Percentiles rank a stretch among this genome's conserved stretches.
These are phyloP conservation scores for Umbelopsis sp. DNA, from an alignment of 371 early-diverging fungal species.

Conservation along the genomic window DNA sequence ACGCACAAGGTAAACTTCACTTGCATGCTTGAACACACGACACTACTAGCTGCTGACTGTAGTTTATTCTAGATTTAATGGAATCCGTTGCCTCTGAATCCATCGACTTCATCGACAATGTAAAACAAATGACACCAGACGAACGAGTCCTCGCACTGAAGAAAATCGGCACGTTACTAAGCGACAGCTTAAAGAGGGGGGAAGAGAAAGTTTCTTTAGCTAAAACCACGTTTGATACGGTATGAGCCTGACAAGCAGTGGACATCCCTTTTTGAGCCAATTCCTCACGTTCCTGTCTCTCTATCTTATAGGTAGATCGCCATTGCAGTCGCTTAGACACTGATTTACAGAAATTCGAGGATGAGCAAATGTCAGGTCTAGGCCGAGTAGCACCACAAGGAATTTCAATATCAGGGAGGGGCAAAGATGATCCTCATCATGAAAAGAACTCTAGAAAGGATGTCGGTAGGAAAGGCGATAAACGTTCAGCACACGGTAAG, in stretches of 20 bases:
- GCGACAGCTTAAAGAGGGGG: slow-evolving; percentile 81
- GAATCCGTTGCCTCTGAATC: slow-evolving; percentile 64
- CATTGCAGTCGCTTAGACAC: slow-evolving; percentile 54
- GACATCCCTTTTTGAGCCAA: no score
- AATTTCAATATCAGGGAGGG: slow-evolving; percentile 24
- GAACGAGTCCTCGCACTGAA: slow-evolving; percentile 64
- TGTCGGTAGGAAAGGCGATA: slow-evolving; percentile 7
- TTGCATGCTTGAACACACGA: neutral
- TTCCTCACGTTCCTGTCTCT: no score
- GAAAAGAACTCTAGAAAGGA: neutral
- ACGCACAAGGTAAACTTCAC: slow-evolving; percentile 67
- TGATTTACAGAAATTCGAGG: slow-evolving; percentile 52
- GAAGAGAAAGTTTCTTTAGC: slow-evolving; percentile 93
- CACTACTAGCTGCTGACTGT: neutral
- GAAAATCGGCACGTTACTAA: slow-evolving; percentile 59
- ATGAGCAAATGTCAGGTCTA: slow-evolving; percentile 36
- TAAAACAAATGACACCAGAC: slow-evolving; percentile 50
- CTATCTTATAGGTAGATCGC: slow-evolving; percentile 36
- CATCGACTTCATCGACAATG: slow-evolving; percentile 58
- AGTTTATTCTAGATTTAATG: slow-evolving; percentile 50
- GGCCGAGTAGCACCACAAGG: slow-evolving; percentile 38
- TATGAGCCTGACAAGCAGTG: slow-evolving; percentile 29
- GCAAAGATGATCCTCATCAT: neutral
- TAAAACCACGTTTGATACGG: slow-evolving; percentile 89
- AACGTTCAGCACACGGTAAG: slow-evolving; percentile 15